Base-by-base conservation (phyloP, 495 filamentous ascomycete genomes). In the Hypomontagnella submonticulosa region DNA sequence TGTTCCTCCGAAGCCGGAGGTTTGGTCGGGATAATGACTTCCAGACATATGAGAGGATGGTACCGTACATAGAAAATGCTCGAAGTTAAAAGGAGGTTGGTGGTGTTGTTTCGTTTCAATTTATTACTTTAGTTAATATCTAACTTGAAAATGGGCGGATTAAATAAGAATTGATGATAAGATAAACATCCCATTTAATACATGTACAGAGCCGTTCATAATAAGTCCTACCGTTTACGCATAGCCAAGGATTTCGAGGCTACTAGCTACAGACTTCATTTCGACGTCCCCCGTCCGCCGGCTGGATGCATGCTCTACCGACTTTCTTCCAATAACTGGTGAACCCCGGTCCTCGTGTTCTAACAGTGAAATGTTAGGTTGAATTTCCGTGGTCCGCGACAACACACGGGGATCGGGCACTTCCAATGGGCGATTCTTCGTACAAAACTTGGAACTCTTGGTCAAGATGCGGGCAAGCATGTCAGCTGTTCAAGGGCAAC, bases 211-310 rank as follows among this genome's bases (percentile, higher is more conserved):
- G 12, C 23, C 23, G 1, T 15, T 38, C 46, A 59, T 46, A 49
- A 51, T 47, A 65, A 54, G 50, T 66, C 55, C 55, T 59, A 60
- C 62, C 40, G 15, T 13, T 34, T 16, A 53, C 56, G 51, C 57
- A 57, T n/a, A 27, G 23, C 23, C 23, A 27, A 27, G 23, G 6
- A n/a, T n/a, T 43, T 13, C 15, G 37, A 43, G 42, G 32, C 19
- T 13, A 16, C 40, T 30, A 19, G 30, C 16, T 52, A 32, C 23
- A 37, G 32, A 50, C 27, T 61, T 66, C 57, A 43, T 54, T 33
- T 57, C 44, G 5, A 27, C 27, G 40, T 30, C 51, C 42, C 47
- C 40, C 40, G 53, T 34, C 40, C 18, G 11, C 54, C 64, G 64
- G 64, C 38, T 48, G 10, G 44, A 16, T 59, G 64, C 64, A 63